A percentile compares a stretch with the other conserved stretches of the same genome.
These are phyloP conservation scores for Ceratocystis alfenasii DNA, from an alignment of 2,329 filamentous ascomycete species.

Conservation along the genomic window DNA sequence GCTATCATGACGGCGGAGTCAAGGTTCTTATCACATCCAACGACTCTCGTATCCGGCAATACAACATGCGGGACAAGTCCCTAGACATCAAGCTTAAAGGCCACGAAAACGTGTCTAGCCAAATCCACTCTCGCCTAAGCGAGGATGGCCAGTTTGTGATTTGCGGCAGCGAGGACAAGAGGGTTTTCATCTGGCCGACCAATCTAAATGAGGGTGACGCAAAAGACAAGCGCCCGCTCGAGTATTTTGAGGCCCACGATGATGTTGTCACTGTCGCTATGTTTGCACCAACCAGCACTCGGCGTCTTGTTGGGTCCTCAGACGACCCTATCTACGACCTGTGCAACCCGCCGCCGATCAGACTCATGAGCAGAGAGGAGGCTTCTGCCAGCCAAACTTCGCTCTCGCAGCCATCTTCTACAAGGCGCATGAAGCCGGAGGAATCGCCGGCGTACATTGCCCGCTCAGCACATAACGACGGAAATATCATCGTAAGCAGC, in stretches of 20 bases:
- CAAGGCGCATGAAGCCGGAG: conserved; percentile 38
- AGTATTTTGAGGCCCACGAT: conserved; percentile 83
- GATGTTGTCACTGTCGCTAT: conserved; percentile 81
- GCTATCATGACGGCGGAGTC: conserved; percentile 47
- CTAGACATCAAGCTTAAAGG: conserved; percentile 85
- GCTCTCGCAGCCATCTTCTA: conserved; percentile 30
- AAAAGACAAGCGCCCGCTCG: conserved; percentile 69
- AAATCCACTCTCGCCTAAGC: conserved; percentile 80
- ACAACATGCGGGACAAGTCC: conserved; percentile 73
- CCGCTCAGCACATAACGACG: conserved; percentile 61
- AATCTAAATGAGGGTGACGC: conserved; percentile 44
- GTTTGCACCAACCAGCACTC: conserved; percentile 68
- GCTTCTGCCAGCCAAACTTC: conserved; percentile 34
- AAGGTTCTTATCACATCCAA: conserved; percentile 90
- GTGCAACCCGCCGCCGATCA: conserved; percentile 88
- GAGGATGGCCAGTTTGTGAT: conserved; percentile 79
- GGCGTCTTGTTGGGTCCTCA: conserved; percentile 64
- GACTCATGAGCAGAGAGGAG: conserved; percentile 63
- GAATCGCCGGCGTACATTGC: conserved; percentile 68
- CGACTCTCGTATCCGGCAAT: conserved; percentile 81
- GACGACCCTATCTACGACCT: conserved; percentile 92
- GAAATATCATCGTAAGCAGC: conserved; percentile 85
- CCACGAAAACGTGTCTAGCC: conserved; percentile 77
- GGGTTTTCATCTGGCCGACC: conserved; percentile 76
- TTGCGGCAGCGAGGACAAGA: conserved; percentile 84